These are phyloP conservation scores for Aspergillus saccharolyticus DNA, from an alignment of 495 filamentous ascomycete species.

Conservation along the genomic window DNA sequence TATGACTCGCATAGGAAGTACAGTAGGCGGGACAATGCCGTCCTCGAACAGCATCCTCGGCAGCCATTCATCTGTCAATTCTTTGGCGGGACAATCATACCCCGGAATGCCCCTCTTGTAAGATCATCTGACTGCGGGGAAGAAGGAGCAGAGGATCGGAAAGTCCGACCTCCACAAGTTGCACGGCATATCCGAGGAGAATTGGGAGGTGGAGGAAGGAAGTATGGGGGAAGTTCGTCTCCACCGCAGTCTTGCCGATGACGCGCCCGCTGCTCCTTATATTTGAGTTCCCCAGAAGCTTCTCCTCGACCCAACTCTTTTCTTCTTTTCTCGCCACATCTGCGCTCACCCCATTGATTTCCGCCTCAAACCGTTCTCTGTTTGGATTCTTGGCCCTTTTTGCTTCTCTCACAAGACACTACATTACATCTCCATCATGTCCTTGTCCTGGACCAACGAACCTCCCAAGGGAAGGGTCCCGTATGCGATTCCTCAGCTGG, in stretches of 20 bases:
- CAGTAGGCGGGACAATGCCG: too few relatives aligned
- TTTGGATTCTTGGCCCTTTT: too few relatives aligned
- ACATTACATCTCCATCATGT: slow-evolving; percentile 15
- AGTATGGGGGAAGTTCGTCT: not conserved
- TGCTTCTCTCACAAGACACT: not conserved
- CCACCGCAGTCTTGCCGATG: slow-evolving; percentile 9
- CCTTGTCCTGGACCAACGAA: slow-evolving; percentile 22
- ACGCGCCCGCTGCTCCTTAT: not conserved
- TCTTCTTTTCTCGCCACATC: not conserved
- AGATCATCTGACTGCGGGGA: not conserved
- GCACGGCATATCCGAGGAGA: slow-evolving; percentile 14
- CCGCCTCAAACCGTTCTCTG: too few relatives aligned
- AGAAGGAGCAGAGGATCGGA: slow-evolving; percentile 3
- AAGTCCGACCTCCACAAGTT: slow-evolving; percentile 4
- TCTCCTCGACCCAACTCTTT: not conserved
- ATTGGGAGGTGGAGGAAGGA: not conserved
- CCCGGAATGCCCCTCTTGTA: not conserved
- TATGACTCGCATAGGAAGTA: too few relatives aligned
- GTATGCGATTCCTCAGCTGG: slow-evolving; percentile 39
- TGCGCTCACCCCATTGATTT: not conserved
- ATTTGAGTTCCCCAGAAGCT: not conserved
- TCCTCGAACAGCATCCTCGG: too few relatives aligned
- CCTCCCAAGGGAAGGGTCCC: slow-evolving; percentile 26
- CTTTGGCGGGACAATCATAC: not conserved
- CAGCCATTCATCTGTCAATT: too few relatives aligned